Evolutionary conservation across 495 filamentous ascomycete genomes (phyloP), one percentile per base, ranked within the genome.

Genomic region (Aeminium ludgeri): DNA sequence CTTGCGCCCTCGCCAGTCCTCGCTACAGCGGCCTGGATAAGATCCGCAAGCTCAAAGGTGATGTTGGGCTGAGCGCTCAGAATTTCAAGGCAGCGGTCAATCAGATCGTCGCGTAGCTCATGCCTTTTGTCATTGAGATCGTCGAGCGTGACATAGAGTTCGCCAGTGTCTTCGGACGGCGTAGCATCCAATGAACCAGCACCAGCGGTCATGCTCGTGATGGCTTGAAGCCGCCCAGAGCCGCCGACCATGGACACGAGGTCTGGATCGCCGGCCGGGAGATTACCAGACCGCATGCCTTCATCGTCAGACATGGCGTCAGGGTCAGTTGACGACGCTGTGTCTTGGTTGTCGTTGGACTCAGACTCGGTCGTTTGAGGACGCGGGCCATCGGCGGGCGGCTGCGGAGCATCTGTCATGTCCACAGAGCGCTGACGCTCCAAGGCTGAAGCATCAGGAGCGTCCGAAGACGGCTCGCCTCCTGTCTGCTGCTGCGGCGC

Each of bases 71-170:
- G 86, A 40, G 78, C 75, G 52, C 84, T 81, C 30, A 96, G 71
- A 36, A 95, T 74, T 57, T 96, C 86, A 13, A 99, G 67, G 43
- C 77, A 89, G 27, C 82, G 81, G 49, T 93, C 84, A 40, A 95
- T 86, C 32, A 96, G 61, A 40, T 82, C 78, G 6, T 73, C 67
- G 23, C 82, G 71, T 34, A 96, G 64, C 10, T 67, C 68, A 16
- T 69, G 68, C 29, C 91, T 76, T 56, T 83, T 76, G 20, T 72
- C 68, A 43, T 95, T 82, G 18, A 99, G 64, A 53, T 91, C 83
- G 43, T 96, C 84, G 36, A 86, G 62, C 0, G 83, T 85, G 16
- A 70, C 55, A 17, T 65, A 52, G 2, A 30, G 39, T 34, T 46
- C 19, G 2, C 20, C 11, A 5, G 33, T 44, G 8, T 51, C 48